These are phyloP conservation scores for Verticillium albo-atrum DNA, from an alignment of 2,329 filamentous ascomycete species.

Conservation along the genomic window DNA sequence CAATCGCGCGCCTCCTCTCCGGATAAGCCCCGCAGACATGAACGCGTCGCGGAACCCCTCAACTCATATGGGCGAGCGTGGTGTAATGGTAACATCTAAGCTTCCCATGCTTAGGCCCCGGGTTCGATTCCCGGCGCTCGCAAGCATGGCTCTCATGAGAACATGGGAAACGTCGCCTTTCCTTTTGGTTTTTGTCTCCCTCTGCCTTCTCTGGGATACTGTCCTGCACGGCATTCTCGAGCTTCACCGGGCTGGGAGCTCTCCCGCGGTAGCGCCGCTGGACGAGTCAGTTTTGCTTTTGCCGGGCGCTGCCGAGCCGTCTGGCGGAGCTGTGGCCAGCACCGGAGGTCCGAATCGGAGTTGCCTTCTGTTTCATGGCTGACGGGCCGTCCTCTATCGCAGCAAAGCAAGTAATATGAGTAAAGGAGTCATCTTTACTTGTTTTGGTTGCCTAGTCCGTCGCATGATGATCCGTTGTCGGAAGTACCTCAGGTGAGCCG, in stretches of 20 bases:
- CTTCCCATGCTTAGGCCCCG: constrained; percentile 15
- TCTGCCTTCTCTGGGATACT: constrained; percentile 4
- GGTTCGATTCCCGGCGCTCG: constrained; percentile 14
- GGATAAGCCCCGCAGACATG: not conserved
- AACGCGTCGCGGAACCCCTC: not conserved
- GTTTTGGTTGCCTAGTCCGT: too few species aligned
- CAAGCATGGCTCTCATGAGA: constrained; percentile 1
- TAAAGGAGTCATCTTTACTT: too few species aligned
- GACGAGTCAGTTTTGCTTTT: not conserved
- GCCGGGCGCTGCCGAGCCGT: not conserved
- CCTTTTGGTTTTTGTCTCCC: not conserved
- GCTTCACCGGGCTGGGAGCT: too few species aligned
- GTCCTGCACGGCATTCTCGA: too few species aligned
- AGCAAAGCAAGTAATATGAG: not conserved
- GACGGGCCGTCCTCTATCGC: not conserved
- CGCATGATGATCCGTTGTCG: too few species aligned
- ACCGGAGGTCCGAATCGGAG: not conserved
- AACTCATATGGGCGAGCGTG: not conserved
- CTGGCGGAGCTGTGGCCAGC: not conserved
- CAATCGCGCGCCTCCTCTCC: not conserved
- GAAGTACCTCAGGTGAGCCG: too few species aligned
- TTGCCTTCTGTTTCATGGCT: not conserved
- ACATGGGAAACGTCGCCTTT: not conserved
- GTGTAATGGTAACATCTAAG: constrained; percentile 15
- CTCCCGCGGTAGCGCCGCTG: not conserved